A percentile compares a stretch with the other conserved stretches of the same genome.
phyloP scores from a whole-genome alignment of 1,139 yeast genomes.

The Suhomyces bokatorum region DNA sequence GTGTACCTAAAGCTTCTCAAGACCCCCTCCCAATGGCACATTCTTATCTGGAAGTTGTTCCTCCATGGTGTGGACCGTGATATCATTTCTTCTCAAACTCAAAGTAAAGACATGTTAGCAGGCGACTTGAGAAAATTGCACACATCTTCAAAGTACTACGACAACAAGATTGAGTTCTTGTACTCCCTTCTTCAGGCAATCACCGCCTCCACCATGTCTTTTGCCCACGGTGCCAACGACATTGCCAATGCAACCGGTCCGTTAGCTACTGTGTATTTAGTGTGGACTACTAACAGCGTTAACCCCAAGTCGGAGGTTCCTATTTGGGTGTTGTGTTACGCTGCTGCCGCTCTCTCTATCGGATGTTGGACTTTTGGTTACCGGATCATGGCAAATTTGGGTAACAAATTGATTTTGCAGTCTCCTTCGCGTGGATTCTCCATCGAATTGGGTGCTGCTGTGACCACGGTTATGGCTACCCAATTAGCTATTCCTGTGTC shows the following conservation, averaged over 20 bases:
- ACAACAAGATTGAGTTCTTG: constrained; percentile 68
- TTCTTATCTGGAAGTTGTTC: constrained; percentile 47
- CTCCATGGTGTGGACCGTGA: constrained; percentile 68
- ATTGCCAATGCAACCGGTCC: constrained; percentile 82
- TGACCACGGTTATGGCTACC: constrained; percentile 75
- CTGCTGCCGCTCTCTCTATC: constrained; percentile 66
- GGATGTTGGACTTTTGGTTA: constrained; percentile 78
- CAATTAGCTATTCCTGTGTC: constrained; percentile 71
- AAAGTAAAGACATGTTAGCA: constrained; percentile 31
- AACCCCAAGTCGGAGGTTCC: constrained; percentile 60
- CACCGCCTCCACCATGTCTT: constrained; percentile 79
- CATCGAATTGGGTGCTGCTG: constrained; percentile 77
- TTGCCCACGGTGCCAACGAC: constrained; percentile 83
- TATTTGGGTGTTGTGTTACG: constrained; percentile 67
- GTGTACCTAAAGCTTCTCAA: constrained; percentile 45
- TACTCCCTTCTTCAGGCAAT: constrained; percentile 70
- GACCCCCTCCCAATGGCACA: constrained; percentile 57
- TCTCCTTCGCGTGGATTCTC: constrained; percentile 82
- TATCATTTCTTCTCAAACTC: constrained; percentile 53
- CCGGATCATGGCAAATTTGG: constrained; percentile 68
- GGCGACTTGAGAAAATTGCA: constrained; percentile 54
- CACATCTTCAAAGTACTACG: constrained; percentile 61
- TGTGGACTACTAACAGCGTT: constrained; percentile 57
- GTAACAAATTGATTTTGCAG: constrained; percentile 73
- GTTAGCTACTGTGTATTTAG: constrained; percentile 60